Base-by-base conservation (phyloP, 2,329 filamentous ascomycete species). In the Colletotrichum shisoi region DNA sequence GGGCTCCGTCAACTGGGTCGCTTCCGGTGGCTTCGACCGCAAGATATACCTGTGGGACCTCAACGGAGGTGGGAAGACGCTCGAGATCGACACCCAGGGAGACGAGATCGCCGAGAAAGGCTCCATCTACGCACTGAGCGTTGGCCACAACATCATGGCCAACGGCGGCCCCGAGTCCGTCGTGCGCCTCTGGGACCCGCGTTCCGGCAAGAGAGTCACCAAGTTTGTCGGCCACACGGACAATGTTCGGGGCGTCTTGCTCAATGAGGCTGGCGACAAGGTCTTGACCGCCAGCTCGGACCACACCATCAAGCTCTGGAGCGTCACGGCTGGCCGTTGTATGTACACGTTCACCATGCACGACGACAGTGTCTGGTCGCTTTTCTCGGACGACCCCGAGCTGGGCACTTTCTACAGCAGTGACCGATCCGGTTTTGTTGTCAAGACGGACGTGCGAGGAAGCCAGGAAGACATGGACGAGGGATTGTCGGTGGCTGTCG, bases 281-380 rank as follows among this genome's bases (percentile, higher is more conserved):
- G 92, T 99, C 72, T 87, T 99, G 83, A 97, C 94, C 0, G 94
- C 93, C 15, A 97, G 94, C 72, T 94, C 94, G 1, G 95, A 99
- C 77, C 93, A 96, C 79, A 98, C 95, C 0, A 90, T 99, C 81
- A 99, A 99, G 81, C 88, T 98, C 65, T 99, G 95, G 95, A 97
- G 94, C 71, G 89, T 98, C 72, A 95, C 92, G 12, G 94, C 93
- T 24, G 95, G 95, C 62, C 87, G 95, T 72, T 99, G 95, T 83
- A 94, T 98, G 90, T 93, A 97, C 79, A 99, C 95, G 0, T 86
- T 99, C 72, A 97, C 94, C 62, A 99, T 99, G 95, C 95, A 99
- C 80, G 96, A 96, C 75, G 93, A 97, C 75, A 97, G 94, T 76
- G 92, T 99, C 24, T 99, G 95, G 95, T 96, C 93, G 1, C 83